These are phyloP conservation scores for Quercus berberidifolia DNA, from an alignment of 306 rosid species.

Conservation along the genomic window DNA sequence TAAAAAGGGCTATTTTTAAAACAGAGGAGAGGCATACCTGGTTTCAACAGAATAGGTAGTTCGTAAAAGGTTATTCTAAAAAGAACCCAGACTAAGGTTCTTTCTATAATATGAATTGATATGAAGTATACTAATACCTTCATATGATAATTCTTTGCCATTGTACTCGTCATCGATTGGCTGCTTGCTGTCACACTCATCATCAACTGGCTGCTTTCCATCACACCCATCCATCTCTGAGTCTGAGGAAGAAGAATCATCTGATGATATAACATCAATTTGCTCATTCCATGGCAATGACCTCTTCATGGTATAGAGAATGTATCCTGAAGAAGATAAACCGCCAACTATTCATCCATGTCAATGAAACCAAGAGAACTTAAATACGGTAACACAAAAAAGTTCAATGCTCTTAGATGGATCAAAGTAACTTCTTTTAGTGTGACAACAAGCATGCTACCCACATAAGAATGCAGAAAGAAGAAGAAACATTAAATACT, in stretches of 20 bases:
- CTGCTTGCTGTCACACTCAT: conserved; percentile 21
- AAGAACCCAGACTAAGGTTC: not conserved
- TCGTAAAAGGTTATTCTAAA: not conserved
- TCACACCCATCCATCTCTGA: conserved; percentile 25
- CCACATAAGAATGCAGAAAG: not conserved
- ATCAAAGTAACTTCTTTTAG: not conserved
- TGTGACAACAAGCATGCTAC: not conserved
- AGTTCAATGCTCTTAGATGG: not conserved
- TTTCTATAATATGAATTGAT: not conserved
- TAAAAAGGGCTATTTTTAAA: not conserved
- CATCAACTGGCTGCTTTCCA: conserved; percentile 13
- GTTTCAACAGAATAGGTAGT: not conserved
- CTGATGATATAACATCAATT: conserved; percentile 44
- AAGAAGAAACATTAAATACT: not conserved
- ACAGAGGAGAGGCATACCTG: not conserved
- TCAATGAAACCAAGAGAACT: not conserved
- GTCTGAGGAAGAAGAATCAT: conserved; percentile 52
- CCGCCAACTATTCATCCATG: not conserved
- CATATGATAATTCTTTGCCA: conserved; percentile 21
- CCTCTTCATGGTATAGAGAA: conserved; percentile 49
- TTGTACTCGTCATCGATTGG: not conserved
- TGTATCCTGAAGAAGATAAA: conserved; percentile 13
- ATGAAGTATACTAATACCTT: conserved; percentile 37
- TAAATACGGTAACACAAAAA: not conserved
- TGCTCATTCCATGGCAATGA: conserved; percentile 46